These are phyloP conservation scores for Trichoderma erinaceum DNA, from an alignment of 495 filamentous ascomycete genomes.

Conservation along the genomic window DNA sequence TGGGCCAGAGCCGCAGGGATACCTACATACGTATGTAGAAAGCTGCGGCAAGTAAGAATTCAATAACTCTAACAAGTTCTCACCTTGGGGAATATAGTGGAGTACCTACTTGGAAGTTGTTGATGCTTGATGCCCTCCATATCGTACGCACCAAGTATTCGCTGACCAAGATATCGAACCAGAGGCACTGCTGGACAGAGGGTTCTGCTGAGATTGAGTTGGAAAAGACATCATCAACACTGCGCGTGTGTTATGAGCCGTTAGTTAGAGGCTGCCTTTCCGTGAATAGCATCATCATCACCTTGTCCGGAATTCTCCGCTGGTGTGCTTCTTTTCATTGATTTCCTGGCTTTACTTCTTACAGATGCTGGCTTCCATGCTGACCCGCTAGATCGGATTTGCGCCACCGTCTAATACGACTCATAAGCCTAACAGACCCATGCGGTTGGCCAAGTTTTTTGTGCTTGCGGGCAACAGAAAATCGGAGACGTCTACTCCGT, in stretches of 20 bases:
- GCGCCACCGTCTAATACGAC: not conserved
- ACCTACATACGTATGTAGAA: not conserved
- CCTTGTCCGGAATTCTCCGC: not conserved
- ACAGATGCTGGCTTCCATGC: not conserved
- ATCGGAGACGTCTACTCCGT: constrained; percentile 1
- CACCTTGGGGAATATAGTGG: too few relatives aligned
- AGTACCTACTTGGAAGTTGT: too few relatives aligned
- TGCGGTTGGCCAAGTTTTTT: not conserved
- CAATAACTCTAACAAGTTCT: too few relatives aligned
- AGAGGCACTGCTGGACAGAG: too few relatives aligned
- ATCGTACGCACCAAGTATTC: too few relatives aligned
- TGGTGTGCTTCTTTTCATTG: not conserved
- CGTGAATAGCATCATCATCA: not conserved
- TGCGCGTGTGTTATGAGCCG: not conserved
- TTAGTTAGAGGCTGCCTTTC: not conserved
- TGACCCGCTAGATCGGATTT: not conserved
- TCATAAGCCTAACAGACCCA: not conserved
- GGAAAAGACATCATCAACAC: too few relatives aligned
- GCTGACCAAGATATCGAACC: too few relatives aligned
- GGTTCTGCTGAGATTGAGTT: too few relatives aligned
- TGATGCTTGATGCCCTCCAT: too few relatives aligned
- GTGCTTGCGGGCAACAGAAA: not conserved
- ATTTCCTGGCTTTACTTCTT: not conserved
- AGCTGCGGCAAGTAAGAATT: not conserved
- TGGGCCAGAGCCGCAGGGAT: not conserved